These are phyloP conservation scores for Penicillium decumbens DNA, from an alignment of 2,329 filamentous ascomycete genomes.

Conservation along the genomic window DNA sequence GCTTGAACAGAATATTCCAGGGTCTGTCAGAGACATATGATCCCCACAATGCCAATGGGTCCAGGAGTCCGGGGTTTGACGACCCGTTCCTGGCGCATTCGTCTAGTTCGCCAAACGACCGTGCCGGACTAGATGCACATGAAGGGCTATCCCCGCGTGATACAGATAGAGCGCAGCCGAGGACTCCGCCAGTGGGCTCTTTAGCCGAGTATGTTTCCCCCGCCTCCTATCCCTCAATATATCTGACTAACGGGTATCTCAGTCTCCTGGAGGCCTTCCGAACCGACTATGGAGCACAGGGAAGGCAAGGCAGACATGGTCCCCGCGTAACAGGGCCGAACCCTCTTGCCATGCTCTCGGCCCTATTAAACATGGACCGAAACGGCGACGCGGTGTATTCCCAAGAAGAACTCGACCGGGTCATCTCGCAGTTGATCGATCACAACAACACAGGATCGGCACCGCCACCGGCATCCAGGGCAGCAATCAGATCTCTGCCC, in stretches of 20 bases:
- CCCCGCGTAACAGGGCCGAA: slow-evolving; percentile 24
- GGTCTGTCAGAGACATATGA: slow-evolving; percentile 39
- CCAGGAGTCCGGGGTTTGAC: not conserved
- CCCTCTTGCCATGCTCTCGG: slow-evolving; percentile 46
- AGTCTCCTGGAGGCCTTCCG: slow-evolving; percentile 31
- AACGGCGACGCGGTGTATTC: slow-evolving; percentile 82
- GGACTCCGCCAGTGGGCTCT: slow-evolving; percentile 45
- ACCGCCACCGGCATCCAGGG: slow-evolving; percentile 71
- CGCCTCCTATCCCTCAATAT: not conserved
- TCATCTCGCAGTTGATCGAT: slow-evolving; percentile 86
- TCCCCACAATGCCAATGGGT: slow-evolving; percentile 1
- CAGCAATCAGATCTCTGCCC: slow-evolving; percentile 68
- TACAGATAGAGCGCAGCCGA: slow-evolving; percentile 48
- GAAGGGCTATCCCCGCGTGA: slow-evolving; percentile 48
- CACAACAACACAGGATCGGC: slow-evolving; percentile 68
- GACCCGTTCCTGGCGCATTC: slow-evolving; percentile 9
- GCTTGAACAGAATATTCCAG: slow-evolving; percentile 46
- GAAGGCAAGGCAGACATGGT: slow-evolving; percentile 11
- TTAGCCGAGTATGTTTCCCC: slow-evolving; percentile 36
- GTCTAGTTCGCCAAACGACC: slow-evolving; percentile 7
- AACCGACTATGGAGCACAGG: slow-evolving; percentile 15
- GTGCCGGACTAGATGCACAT: slow-evolving; percentile 4
- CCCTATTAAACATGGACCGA: slow-evolving; percentile 37
- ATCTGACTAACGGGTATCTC: slow-evolving; percentile 7
- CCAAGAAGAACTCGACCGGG: slow-evolving; percentile 83